Evolutionary conservation across 2,329 filamentous ascomycete species (phyloP).

Genomic region (Colletotrichum brevisporum): DNA sequence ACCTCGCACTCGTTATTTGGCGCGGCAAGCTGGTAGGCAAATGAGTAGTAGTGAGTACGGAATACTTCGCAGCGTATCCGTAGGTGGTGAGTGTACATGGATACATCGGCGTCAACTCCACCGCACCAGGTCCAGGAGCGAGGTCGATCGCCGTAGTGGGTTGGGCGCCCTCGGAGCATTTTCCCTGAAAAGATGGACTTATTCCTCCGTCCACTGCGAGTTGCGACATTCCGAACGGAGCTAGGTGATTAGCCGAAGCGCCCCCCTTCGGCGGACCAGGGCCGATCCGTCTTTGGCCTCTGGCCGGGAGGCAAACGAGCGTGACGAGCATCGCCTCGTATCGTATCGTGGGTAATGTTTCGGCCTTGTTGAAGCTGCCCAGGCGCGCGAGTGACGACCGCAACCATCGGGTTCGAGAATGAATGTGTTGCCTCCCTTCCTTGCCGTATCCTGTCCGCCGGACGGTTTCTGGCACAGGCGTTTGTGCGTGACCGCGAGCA

Average conservation of each 20-base stretch:
- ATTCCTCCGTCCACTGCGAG: no score
- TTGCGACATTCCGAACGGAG: conserved; percentile 2
- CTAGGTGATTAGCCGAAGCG: not conserved
- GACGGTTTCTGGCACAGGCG: no score
- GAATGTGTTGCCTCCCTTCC: no score
- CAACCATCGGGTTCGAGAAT: no score
- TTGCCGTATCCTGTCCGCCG: not conserved
- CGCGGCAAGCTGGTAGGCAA: no score
- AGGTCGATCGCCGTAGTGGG: not conserved
- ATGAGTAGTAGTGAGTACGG: not conserved
- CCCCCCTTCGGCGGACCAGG: conserved; percentile 14
- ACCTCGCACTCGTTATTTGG: not conserved
- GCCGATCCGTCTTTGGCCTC: conserved; percentile 27
- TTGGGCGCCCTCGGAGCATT: conserved; percentile 22
- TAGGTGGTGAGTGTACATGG: no score
- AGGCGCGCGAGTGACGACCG: no score
- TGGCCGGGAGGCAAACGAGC: not conserved
- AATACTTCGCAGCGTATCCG: no score
- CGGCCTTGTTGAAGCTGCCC: not conserved
- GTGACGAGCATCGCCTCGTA: conserved; percentile 4
- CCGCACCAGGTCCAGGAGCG: no score
- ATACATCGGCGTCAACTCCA: no score
- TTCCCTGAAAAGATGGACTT: conserved; percentile 9
- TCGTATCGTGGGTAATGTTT: conserved; percentile 6
- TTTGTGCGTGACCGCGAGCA: no score